A percentile compares a stretch with the other conserved stretches of the same genome.
Conservation (phyloP, 2,329 filamentous ascomycete genomes). For the Cercospora berteroae region DNA sequence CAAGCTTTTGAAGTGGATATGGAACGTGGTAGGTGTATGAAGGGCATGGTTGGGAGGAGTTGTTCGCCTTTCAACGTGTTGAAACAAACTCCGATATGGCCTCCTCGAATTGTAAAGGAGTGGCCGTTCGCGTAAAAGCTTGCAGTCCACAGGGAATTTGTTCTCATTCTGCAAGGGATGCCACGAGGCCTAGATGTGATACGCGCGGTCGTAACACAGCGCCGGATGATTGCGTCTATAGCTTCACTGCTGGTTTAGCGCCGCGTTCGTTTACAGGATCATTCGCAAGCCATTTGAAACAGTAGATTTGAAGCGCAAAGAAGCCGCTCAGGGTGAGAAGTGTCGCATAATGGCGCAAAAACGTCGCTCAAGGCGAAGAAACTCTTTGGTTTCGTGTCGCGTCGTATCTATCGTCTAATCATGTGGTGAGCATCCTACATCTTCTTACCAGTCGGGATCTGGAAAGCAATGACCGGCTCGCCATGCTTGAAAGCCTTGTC, state of each 20-base stretch:
- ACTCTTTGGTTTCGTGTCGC: not conserved
- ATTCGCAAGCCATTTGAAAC: not conserved
- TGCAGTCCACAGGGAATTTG: not conserved
- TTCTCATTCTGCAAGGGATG: not conserved
- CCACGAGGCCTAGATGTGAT: not conserved
- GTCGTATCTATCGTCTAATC: not conserved
- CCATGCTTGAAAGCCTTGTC: conserved; percentile 63
- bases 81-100: not conserved
- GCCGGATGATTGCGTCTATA: not conserved
- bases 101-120: not conserved
- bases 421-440: conserved; percentile 20
- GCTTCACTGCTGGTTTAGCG: not conserved
- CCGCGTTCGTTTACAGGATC: not conserved
- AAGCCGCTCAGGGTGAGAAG: not conserved
- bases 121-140: not conserved
- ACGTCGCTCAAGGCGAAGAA: not conserved
- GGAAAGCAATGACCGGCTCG: conserved; percentile 63
- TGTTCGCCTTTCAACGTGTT: not conserved
- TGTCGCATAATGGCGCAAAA: not conserved
- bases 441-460: conserved; percentile 66
- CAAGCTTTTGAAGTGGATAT: not conserved
- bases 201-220: not conserved
- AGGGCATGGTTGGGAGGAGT: not conserved
- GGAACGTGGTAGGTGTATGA: not conserved
- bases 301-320: not conserved